Conservation (phyloP, 139 green algal genomes). For the Diplosphaera chodatii region DNA sequence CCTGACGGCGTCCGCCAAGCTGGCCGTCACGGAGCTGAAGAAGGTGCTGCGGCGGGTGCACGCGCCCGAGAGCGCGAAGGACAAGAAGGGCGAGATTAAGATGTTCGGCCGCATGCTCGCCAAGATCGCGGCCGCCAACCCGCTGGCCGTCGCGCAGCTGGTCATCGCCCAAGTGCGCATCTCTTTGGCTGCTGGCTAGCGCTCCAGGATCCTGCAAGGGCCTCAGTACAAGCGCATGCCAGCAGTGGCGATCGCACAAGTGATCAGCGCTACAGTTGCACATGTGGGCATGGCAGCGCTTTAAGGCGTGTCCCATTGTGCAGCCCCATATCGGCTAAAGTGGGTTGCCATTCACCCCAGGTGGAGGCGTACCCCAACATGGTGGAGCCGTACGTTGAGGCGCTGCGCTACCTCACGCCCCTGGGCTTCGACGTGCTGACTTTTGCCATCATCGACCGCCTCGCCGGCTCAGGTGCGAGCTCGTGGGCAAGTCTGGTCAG, state of each 20-base stretch:
- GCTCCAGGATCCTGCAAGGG: no score
- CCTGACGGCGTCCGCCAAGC: constrained; percentile 34
- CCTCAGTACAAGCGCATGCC: no score
- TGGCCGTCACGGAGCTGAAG: constrained; percentile 32
- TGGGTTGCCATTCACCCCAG: constrained; percentile 16
- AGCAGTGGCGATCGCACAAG: no score
- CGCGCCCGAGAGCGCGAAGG: constrained; percentile 29
- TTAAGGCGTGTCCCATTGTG: no score
- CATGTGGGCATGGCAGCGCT: no score
- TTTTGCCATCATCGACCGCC: constrained; percentile 58
- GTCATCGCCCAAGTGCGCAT: constrained; percentile 34
- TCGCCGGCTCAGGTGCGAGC: constrained; percentile 19
- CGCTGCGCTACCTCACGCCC: constrained; percentile 65
- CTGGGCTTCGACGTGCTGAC: constrained; percentile 56
- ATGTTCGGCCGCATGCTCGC: constrained; percentile 48
- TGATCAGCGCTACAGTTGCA: no score
- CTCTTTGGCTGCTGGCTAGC: no score
- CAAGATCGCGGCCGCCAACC: constrained; percentile 49
- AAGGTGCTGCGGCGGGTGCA: constrained; percentile 48
- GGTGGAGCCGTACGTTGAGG: constrained; percentile 60
- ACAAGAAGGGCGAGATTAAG: constrained; percentile 41
- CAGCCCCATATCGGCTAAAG: no score
- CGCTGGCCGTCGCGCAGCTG: constrained; percentile 38
- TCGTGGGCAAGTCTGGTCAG: no score
- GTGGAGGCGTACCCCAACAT: constrained; percentile 68